These are phyloP conservation scores for Anisogramma anomala DNA, from an alignment of 2,329 filamentous ascomycete species.

Conservation along the genomic window DNA sequence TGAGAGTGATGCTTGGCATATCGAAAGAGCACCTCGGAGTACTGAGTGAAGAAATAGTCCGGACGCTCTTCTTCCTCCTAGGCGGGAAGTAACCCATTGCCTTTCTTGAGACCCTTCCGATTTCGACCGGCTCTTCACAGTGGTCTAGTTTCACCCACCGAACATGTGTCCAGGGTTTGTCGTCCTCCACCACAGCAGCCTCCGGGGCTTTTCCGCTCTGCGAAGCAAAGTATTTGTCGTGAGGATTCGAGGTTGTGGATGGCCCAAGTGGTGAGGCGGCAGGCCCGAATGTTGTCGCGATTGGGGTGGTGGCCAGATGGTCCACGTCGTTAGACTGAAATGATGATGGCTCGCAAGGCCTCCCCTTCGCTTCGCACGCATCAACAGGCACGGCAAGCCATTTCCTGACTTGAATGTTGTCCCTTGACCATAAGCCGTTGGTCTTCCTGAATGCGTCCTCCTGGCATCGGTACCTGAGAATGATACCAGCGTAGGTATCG, in stretches of 20 bases:
- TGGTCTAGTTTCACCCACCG: slow-evolving; percentile 78
- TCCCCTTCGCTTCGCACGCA: slow-evolving; percentile 73
- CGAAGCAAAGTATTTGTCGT: slow-evolving; percentile 32
- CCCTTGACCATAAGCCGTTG: slow-evolving; percentile 90
- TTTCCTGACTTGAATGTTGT: slow-evolving; percentile 75
- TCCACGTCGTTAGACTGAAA: slow-evolving; percentile 33
- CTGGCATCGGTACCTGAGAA: slow-evolving; percentile 80
- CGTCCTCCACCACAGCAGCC: slow-evolving; percentile 36
- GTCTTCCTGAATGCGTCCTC: slow-evolving; percentile 73
- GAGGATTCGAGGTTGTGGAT: slow-evolving; percentile 20
- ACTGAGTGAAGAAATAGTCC: slow-evolving; percentile 52
- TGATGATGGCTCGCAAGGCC: slow-evolving; percentile 46
- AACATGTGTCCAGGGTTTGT: slow-evolving; percentile 71
- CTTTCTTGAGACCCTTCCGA: slow-evolving; percentile 70
- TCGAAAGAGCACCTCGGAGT: slow-evolving; percentile 59
- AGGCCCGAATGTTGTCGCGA: slow-evolving; percentile 21
- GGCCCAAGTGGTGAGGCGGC: slow-evolving; percentile 16
- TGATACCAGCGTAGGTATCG: slow-evolving; percentile 84
- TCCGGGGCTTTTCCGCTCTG: slow-evolving; percentile 24
- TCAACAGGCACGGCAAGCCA: slow-evolving; percentile 79
- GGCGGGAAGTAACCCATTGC: slow-evolving; percentile 87
- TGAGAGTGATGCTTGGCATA: slow-evolving; percentile 34
- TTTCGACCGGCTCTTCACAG: slow-evolving; percentile 59
- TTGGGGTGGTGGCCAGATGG: slow-evolving; percentile 40
- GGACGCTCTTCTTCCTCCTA: slow-evolving; percentile 70